Percentiles rank a stretch among this genome's conserved stretches.
Evolutionary conservation across 352 stramenopile species (phyloP).

Genomic region (Pythium apleroticum): DNA sequence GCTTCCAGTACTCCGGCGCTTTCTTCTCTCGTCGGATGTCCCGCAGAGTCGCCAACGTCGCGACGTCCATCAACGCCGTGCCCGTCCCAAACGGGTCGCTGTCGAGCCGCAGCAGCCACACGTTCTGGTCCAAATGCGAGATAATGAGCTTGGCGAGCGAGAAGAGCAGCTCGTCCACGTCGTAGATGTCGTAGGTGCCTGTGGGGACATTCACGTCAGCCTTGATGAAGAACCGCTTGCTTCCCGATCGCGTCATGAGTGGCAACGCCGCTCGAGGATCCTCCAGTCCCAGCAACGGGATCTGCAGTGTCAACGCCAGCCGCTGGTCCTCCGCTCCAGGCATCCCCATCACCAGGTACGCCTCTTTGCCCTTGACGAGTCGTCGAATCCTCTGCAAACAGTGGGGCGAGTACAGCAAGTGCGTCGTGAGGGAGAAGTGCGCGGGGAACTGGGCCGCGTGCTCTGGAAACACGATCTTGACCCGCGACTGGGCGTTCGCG

Average conservation of each 20-base stretch:
- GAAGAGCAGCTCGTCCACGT: constrained; percentile 83
- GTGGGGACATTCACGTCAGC: constrained; percentile 86
- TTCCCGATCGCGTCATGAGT: constrained; percentile 73
- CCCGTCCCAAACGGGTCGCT: constrained; percentile 68
- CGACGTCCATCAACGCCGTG: constrained; percentile 66
- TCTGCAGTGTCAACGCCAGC: constrained; percentile 70
- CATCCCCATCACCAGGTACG: constrained; percentile 76
- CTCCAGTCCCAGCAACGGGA: constrained; percentile 69
- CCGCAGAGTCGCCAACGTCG: constrained; percentile 51
- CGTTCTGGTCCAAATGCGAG: constrained; percentile 72
- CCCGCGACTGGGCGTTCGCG: constrained; percentile 47
- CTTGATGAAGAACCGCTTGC: constrained; percentile 79
- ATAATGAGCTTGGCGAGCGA: constrained; percentile 87
- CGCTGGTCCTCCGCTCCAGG: constrained; percentile 79
- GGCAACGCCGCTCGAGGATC: constrained; percentile 45
- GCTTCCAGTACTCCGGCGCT: constrained; percentile 66
- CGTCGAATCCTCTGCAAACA: constrained; percentile 68
- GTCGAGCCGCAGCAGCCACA: constrained; percentile 85
- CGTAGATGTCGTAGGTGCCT: constrained; percentile 88
- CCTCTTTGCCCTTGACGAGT: constrained; percentile 56
- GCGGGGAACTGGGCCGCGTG: constrained; percentile 75
- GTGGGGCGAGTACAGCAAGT: constrained; percentile 84
- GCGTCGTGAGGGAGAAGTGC: constrained; percentile 79
- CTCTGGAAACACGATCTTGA: constrained; percentile 86
- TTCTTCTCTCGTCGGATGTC: constrained; percentile 64